These are phyloP conservation scores for Teunomyces lycoperdinae DNA, from an alignment of 805 yeast species.

Conservation along the genomic window DNA sequence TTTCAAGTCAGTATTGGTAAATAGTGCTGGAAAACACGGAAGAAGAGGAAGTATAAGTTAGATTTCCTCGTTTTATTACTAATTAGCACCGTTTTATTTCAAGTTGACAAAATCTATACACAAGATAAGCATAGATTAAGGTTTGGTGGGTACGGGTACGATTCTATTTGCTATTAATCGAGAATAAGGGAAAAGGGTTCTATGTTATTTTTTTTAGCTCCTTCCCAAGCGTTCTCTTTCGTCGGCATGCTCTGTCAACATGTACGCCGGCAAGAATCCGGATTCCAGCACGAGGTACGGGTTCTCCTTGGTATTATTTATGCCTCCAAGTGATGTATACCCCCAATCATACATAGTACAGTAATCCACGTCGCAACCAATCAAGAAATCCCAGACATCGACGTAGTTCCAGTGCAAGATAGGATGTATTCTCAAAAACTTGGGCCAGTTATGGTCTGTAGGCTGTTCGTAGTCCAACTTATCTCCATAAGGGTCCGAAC, in stretches of 20 bases:
- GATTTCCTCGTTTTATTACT: background rate
- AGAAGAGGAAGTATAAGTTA: conserved; percentile 8
- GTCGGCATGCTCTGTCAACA: conserved; percentile 56
- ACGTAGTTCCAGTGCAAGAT: conserved; percentile 82
- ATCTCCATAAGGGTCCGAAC: conserved; percentile 82
- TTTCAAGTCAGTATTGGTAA: conserved; percentile 15
- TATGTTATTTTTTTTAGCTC: conserved; percentile 2
- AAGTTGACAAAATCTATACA: background rate
- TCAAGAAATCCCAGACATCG: conserved; percentile 82
- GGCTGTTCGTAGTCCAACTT: conserved; percentile 56
- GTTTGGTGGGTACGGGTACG: too few species aligned
- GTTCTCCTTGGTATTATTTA: conserved; percentile 65
- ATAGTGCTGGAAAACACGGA: conserved; percentile 9
- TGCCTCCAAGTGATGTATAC: conserved; percentile 87
- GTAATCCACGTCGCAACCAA: conserved; percentile 57
- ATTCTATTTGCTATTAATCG: too few species aligned
- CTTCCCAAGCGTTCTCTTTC: conserved; percentile 53
- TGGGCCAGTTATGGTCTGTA: conserved; percentile 93
- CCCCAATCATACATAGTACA: conserved; percentile 80
- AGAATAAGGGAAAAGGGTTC: too few species aligned
- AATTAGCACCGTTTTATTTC: background rate
- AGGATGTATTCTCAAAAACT: conserved; percentile 80
- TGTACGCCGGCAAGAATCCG: conserved; percentile 51
- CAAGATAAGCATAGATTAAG: background rate
- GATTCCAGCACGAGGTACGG: conserved; percentile 43